Conservation (phyloP, 2,329 filamentous ascomycete species). For the Penicillium oxalicum region DNA sequence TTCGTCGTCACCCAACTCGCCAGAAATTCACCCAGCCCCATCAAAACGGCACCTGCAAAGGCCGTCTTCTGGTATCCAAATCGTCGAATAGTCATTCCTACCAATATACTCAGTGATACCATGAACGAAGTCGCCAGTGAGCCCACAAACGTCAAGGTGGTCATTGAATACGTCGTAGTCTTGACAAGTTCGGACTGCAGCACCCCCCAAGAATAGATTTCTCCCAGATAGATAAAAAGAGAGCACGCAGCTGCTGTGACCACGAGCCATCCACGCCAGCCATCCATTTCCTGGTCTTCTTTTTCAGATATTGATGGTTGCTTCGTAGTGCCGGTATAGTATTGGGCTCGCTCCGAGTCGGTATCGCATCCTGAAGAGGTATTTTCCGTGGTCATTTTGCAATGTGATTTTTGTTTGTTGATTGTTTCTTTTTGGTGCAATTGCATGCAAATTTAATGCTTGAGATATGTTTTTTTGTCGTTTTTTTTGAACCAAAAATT, state of each 20-base stretch:
- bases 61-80: conserved; percentile 5
- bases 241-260: conserved; percentile 4
- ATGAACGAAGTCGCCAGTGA: conserved; percentile 9
- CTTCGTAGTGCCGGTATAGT: not conserved
- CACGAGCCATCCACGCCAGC: conserved; percentile 7
- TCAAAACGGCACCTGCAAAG: conserved; percentile 4
- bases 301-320: not conserved
- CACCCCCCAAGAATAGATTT: conserved; percentile 8
- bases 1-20: conserved; percentile 5
- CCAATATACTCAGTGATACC: conserved; percentile 7
- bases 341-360: not conserved
- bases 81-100: conserved; percentile 6
- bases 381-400: not conserved
- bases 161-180: conserved; percentile 6
- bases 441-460: not conserved
- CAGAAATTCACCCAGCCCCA: conserved; percentile 8
- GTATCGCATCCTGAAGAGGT: not conserved
- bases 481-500: not conserved
- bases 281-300: conserved; percentile 4
- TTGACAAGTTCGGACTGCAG: conserved; percentile 4
- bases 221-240: conserved; percentile 8
- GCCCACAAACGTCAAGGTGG: conserved; percentile 7
- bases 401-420: not conserved
- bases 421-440: not conserved
- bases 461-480: not conserved